Percentiles rank a stretch among this genome's conserved stretches.
These are phyloP conservation scores for Monosporascus ibericus DNA, from an alignment of 2,329 filamentous ascomycete genomes.

Conservation along the genomic window DNA sequence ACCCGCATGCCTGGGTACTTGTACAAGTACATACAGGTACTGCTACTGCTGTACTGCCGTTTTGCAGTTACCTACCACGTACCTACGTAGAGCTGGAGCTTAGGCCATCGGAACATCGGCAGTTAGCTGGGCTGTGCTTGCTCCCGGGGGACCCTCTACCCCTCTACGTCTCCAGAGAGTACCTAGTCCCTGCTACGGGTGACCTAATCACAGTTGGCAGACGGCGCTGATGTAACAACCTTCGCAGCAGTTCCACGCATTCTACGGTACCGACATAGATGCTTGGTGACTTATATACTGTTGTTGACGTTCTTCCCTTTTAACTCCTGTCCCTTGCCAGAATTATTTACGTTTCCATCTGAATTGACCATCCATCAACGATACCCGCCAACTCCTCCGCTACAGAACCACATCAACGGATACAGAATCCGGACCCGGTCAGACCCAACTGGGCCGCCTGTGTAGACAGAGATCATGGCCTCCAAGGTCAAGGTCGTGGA, in stretches of 20 bases:
- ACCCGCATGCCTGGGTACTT: too few species aligned
- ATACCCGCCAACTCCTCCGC: not conserved
- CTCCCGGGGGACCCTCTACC: not conserved
- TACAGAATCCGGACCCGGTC: not conserved
- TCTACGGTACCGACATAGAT: not conserved
- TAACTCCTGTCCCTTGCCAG: not conserved
- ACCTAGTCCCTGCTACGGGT: not conserved
- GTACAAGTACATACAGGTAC: too few species aligned
- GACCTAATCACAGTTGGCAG: too few species aligned
- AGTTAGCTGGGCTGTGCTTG: not conserved
- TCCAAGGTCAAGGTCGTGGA: conserved; percentile 86
- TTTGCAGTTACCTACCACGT: too few species aligned
- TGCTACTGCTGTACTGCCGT: too few species aligned
- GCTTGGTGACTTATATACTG: not conserved
- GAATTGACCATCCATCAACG: not conserved
- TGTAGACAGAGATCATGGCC: conserved; percentile 51
- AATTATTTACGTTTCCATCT: not conserved
- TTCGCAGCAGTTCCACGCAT: not conserved
- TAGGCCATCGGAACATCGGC: not conserved
- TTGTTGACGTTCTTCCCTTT: not conserved
- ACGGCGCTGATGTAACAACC: not conserved
- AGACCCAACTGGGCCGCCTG: too few species aligned
- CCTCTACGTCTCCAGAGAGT: not conserved
- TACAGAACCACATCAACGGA: not conserved
- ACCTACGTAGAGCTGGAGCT: not conserved